Evolutionary conservation across 331 rosid genomes (phyloP).

Genomic region (Stylosanthes scabra): DNA sequence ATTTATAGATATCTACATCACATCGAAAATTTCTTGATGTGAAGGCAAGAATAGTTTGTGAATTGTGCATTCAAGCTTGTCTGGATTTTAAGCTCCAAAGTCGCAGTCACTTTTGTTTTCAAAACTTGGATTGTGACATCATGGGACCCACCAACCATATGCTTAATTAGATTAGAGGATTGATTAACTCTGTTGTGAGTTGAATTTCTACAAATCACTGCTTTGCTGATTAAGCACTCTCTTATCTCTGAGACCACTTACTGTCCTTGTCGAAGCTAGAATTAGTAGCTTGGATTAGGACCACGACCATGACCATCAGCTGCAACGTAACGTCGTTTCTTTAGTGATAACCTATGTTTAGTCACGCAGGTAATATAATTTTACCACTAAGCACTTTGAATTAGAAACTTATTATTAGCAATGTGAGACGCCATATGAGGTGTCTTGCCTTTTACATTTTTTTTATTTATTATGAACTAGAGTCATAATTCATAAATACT

Average conservation of each 20-base stretch:
- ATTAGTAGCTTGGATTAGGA: not conserved
- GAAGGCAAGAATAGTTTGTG: not conserved
- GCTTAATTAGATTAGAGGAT: not conserved
- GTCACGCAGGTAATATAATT: not conserved
- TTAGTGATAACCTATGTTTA: not conserved
- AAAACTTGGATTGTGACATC: constrained; percentile 5
- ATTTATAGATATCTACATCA: not conserved
- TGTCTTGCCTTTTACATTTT: too few relatives aligned
- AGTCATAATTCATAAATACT: too few relatives aligned
- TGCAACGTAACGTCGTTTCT: not conserved
- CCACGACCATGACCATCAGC: too few relatives aligned
- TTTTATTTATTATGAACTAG: too few relatives aligned
- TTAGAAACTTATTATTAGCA: too few relatives aligned
- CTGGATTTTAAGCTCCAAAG: not conserved
- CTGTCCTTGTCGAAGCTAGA: constrained; percentile 6
- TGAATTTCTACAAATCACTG: not conserved
- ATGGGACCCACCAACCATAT: constrained; percentile 22
- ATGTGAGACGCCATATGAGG: too few relatives aligned
- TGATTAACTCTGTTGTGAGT: not conserved
- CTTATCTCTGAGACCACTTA: not conserved
- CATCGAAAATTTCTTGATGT: not conserved
- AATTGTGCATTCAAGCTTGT: not conserved
- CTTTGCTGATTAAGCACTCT: not conserved
- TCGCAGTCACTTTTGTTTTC: not conserved
- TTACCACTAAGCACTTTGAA: not conserved